These are phyloP conservation scores for Neopestalotiopsis clavispora DNA, from an alignment of 2,329 filamentous ascomycete species.

Conservation along the genomic window DNA sequence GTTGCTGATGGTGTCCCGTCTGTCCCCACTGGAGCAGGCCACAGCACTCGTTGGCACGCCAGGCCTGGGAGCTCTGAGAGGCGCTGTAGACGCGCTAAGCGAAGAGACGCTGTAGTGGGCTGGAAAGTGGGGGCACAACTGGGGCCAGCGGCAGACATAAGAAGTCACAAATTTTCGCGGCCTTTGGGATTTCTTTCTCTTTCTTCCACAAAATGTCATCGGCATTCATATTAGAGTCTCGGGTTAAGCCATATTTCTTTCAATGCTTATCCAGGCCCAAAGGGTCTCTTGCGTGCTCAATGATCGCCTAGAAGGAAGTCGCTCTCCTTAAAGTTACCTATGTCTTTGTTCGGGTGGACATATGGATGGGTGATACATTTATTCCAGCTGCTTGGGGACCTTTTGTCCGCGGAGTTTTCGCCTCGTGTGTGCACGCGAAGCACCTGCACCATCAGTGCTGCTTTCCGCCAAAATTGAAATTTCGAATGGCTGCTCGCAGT, in stretches of 20 bases:
- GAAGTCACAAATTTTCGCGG: constrained; percentile 11
- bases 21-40: not conserved
- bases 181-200: constrained; percentile 20
- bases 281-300: constrained; percentile 94
- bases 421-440: not conserved
- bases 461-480: not conserved
- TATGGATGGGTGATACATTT: constrained; percentile 45
- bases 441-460: not conserved
- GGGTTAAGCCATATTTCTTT: constrained; percentile 73
- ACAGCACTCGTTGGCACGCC: not conserved
- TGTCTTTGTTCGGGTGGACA: constrained; percentile 43
- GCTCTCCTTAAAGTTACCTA: constrained; percentile 75
- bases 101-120: not conserved
- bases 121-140: not conserved
- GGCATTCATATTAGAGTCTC: constrained; percentile 99
- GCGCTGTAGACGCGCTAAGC: constrained; percentile 16
- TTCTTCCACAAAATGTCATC: constrained; percentile 73
- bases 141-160: not conserved
- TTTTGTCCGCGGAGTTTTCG: not conserved
- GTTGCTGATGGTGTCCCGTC: not conserved
- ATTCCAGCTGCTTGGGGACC: constrained; percentile 1
- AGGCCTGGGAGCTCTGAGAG: not conserved
- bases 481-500: not conserved
- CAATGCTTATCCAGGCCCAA: constrained; percentile 92
- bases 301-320: constrained; percentile 86